Evolutionary conservation across 2,329 filamentous ascomycete species (phyloP), one percentile per base, ranked within the genome.

Genomic region (Daldinia eschscholtzii): DNA sequence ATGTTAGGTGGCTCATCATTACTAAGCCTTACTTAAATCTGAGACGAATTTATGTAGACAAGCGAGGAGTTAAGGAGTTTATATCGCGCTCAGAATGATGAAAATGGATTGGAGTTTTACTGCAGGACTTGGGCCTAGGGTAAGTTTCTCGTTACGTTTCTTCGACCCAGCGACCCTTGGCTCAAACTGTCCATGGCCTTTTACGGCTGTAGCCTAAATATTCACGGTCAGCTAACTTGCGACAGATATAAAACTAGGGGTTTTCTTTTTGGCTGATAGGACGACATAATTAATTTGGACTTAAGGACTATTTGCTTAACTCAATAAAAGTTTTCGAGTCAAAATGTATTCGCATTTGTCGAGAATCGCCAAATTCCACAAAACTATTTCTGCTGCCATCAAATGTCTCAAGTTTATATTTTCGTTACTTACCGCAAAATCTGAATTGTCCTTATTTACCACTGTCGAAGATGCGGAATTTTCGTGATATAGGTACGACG

Each of bases 1-100:
- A 57, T 57, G 55, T 37, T 57, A 20, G 55, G 55, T 3, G 55
- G 55, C 46, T 52, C 46, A 12, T 42, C 55, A 2, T 44, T 57
- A 26, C 23, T 57, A 23, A 57, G 33, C 37, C 55, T 57, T 41
- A 57, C 55, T 28, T 57, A 42, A 28, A 9, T 28, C 9, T 30
- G 13, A 9, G 28, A 20, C n/a, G 41, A 26, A 30, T n/a, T 52
- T 10, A 52, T 33, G 15, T 26, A 2, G 26, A 18, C 7, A 18
- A 13, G 15, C 46, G 3, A 26, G 15, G 15, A 52, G 15, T 52
- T 3, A 12, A 30, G n/a, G 46, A 18, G 28, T 33, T 52, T 4
- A 33, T 52, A 15, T 33, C 4, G 26, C 28, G 5, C 26, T 6
- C 26, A 15, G 33, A 30, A 52, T 33, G 46, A 33, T 52, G 46